Conservation (phyloP, 768 basidiomycete genomes). For the Amanita exitialis region DNA sequence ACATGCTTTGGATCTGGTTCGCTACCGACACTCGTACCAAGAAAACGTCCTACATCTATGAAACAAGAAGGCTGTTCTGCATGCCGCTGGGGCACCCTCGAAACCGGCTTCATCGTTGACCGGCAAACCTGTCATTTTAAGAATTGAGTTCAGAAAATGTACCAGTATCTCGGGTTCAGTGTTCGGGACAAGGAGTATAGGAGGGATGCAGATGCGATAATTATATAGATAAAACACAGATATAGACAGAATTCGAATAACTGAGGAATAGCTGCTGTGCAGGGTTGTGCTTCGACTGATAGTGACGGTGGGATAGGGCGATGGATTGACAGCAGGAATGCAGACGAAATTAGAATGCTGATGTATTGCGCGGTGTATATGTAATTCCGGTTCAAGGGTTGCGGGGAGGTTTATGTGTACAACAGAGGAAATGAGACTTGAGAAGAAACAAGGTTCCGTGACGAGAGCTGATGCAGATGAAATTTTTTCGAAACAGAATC, state of each 20-base stretch:
- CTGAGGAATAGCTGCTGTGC: not conserved
- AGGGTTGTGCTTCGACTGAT: not conserved
- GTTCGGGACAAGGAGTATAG: not conserved
- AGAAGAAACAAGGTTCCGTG: slow-evolving; percentile 7
- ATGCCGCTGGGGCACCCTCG: not conserved
- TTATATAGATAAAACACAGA: slow-evolving; percentile 4
- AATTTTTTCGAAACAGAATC: not conserved
- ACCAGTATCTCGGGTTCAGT: not conserved
- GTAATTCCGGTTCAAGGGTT: not conserved
- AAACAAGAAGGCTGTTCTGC: not conserved
- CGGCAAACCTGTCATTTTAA: not conserved
- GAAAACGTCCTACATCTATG: not conserved
- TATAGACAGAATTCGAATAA: slow-evolving; percentile 1
- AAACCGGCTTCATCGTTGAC: not conserved
- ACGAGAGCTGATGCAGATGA: not conserved
- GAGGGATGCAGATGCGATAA: not conserved
- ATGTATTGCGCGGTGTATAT: slow-evolving; percentile 1
- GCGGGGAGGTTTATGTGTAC: slow-evolving; percentile 6
- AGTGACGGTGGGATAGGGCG: not conserved
- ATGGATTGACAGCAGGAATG: not conserved
- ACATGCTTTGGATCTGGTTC: not conserved
- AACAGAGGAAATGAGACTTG: slow-evolving; percentile 6
- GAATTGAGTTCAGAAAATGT: not conserved
- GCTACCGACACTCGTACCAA: not conserved
- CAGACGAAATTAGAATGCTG: slow-evolving; percentile 1